Evolutionary conservation across 805 yeast species (phyloP).

Genomic region (Sungouiozyma intestinalis): DNA sequence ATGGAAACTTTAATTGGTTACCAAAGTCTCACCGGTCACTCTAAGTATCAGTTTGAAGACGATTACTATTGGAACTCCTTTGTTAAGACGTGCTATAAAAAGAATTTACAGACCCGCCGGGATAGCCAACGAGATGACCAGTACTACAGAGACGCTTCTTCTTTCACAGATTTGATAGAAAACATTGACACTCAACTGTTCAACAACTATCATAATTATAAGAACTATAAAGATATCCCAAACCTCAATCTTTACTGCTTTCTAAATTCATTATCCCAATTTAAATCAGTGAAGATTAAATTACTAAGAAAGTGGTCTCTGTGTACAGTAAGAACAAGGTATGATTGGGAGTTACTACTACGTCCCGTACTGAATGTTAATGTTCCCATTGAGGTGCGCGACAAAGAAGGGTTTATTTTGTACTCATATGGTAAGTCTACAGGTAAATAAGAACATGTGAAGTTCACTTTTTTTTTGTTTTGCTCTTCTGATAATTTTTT

Average conservation of each 20-base stretch:
- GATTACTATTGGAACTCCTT: slow-evolving; percentile 23
- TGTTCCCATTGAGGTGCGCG: slow-evolving; percentile 30
- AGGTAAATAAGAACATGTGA: not conserved
- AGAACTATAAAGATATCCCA: slow-evolving; percentile 26
- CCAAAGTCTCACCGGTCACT: slow-evolving; percentile 1
- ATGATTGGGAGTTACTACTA: slow-evolving; percentile 31
- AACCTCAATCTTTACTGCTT: slow-evolving; percentile 30
- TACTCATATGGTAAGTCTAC: slow-evolving; percentile 25
- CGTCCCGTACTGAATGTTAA: slow-evolving; percentile 27
- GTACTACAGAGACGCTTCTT: slow-evolving; percentile 2
- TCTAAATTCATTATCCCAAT: slow-evolving; percentile 24
- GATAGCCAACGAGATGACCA: not conserved
- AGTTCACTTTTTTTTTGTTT: not conserved
- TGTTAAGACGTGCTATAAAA: slow-evolving; percentile 13
- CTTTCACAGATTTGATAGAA: slow-evolving; percentile 5
- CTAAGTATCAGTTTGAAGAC: slow-evolving; percentile 2
- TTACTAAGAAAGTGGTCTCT: slow-evolving; percentile 30
- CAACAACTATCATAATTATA: slow-evolving; percentile 20
- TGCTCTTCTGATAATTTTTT: not conserved
- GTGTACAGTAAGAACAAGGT: slow-evolving; percentile 30
- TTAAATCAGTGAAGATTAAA: slow-evolving; percentile 28
- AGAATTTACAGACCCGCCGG: slow-evolving; percentile 3
- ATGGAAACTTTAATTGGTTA: slow-evolving; percentile 22
- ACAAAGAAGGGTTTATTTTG: slow-evolving; percentile 33
- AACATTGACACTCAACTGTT: slow-evolving; percentile 11